Conservation (phyloP, 768 basidiomycete species). For the Clavulina sp. region DNA sequence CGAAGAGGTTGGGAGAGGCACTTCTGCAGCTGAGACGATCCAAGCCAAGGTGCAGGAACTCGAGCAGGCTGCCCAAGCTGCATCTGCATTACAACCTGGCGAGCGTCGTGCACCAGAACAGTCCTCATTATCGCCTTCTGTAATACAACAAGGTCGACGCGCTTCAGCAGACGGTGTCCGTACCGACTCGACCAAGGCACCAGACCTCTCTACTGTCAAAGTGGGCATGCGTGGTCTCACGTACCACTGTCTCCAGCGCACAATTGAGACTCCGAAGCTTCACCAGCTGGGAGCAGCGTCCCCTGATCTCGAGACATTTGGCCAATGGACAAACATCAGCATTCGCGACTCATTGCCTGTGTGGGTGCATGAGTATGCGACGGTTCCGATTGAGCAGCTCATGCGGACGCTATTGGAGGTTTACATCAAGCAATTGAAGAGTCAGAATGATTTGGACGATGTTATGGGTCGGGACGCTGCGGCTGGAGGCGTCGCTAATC, state of each 20-base stretch:
- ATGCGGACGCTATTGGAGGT: conserved; percentile 62
- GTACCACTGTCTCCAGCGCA: conserved; percentile 10
- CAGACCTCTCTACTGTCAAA: conserved; percentile 8
- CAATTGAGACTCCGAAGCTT: conserved; percentile 50
- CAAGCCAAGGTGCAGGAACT: background rate
- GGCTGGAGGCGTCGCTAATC: too few species aligned
- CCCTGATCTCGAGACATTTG: conserved; percentile 61
- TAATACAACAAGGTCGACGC: too few species aligned
- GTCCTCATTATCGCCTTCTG: conserved; percentile 2
- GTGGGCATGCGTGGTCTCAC: conserved; percentile 7
- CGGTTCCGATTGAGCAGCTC: conserved; percentile 66
- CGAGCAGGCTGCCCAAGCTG: background rate
- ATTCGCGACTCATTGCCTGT: conserved; percentile 72
- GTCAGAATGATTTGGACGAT: too few species aligned
- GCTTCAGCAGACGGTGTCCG: background rate
- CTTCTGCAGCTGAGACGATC: background rate
- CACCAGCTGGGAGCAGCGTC: conserved; percentile 79
- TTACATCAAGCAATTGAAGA: conserved; percentile 52
- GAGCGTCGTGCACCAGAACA: too few species aligned
- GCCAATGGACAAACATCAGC: conserved; percentile 75
- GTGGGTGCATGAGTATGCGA: conserved; percentile 75
- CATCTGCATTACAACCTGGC: background rate
- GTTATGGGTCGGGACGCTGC: too few species aligned
- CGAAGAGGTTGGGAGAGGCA: too few species aligned
- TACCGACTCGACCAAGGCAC: background rate